Conservation (phyloP, 148 eudicot species). For the Cornus kousa region DNA sequence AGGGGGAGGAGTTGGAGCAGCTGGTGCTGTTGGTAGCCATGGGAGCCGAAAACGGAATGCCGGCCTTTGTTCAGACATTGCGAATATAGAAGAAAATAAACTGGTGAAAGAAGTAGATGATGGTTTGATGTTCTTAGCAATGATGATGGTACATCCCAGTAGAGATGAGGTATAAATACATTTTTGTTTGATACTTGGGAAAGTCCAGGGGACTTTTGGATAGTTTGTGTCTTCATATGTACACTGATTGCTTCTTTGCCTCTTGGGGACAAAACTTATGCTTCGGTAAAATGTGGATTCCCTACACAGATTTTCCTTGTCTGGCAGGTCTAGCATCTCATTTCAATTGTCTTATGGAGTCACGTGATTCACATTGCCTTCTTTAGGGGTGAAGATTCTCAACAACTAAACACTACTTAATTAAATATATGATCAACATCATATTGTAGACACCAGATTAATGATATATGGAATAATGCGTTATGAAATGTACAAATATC, state of each 20-base stretch:
- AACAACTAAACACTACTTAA: too few species aligned
- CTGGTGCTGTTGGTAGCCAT: conserved; percentile 31
- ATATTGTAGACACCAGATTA: too few species aligned
- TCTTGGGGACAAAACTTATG: conserved; percentile 5
- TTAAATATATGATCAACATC: too few species aligned
- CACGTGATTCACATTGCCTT: background rate
- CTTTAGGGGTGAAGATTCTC: too few species aligned
- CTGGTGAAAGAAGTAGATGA: background rate
- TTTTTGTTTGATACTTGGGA: conserved; percentile 34
- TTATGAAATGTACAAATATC: background rate
- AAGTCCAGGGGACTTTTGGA: conserved; percentile 6
- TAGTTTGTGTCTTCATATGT: background rate
- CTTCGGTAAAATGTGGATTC: background rate
- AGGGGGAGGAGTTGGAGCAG: conserved; percentile 20
- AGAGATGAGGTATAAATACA: conserved; percentile 18
- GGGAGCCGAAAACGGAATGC: conserved; percentile 53
- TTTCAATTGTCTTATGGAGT: background rate
- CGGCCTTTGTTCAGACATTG: conserved; percentile 48
- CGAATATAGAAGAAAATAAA: background rate
- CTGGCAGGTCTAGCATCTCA: conserved; percentile 17
- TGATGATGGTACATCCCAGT: background rate
- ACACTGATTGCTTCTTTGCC: background rate
- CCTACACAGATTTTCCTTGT: conserved; percentile 3
- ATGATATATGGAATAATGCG: too few species aligned
- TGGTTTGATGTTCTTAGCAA: background rate